Percentiles rank a stretch among this genome's conserved stretches.
Conservation (phyloP, 768 basidiomycete species). For the Serendipita indica region DNA sequence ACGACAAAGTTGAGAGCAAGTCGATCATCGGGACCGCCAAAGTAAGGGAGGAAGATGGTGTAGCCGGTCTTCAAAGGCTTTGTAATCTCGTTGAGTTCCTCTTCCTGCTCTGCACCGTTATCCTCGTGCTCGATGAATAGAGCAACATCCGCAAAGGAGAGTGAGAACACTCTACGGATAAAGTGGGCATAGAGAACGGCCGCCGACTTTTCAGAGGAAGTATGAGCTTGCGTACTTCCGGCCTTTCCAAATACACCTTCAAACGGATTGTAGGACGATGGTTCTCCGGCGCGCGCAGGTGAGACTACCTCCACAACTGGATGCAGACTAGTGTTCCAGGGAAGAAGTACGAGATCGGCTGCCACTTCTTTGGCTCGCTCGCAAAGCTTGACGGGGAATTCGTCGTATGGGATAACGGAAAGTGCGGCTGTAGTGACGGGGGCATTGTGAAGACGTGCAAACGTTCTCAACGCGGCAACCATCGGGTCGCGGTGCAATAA, state of each 20-base stretch:
- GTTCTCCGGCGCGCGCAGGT: conserved; percentile 24
- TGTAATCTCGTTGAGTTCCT: conserved; percentile 11
- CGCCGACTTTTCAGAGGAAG: conserved; percentile 30
- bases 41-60: conserved; percentile 78
- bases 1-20: conserved; percentile 67
- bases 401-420: conserved; percentile 59
- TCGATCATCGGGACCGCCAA: conserved; percentile 89
- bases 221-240: conserved; percentile 24
- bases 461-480: conserved; percentile 60
- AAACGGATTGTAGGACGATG: conserved; percentile 43
- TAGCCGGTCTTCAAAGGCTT: conserved; percentile 20
- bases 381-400: conserved; percentile 52
- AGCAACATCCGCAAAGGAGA: conserved; percentile 60
- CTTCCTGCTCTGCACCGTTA: conserved; percentile 20
- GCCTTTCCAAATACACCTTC: conserved; percentile 55
- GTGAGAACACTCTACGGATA: conserved; percentile 66
- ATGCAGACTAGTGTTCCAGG: conserved; percentile 38
- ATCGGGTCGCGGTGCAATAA: conserved; percentile 59
- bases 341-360: conserved; percentile 67
- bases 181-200: conserved; percentile 64
- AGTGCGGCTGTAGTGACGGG: conserved; percentile 48
- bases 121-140: conserved; percentile 69
- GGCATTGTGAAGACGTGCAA: conserved; percentile 54
- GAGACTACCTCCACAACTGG: not conserved
- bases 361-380: conserved; percentile 40